These are phyloP conservation scores for Cyclospora cayetanensis DNA, from an alignment of 169 alveolate genomes.

Conservation along the genomic window DNA sequence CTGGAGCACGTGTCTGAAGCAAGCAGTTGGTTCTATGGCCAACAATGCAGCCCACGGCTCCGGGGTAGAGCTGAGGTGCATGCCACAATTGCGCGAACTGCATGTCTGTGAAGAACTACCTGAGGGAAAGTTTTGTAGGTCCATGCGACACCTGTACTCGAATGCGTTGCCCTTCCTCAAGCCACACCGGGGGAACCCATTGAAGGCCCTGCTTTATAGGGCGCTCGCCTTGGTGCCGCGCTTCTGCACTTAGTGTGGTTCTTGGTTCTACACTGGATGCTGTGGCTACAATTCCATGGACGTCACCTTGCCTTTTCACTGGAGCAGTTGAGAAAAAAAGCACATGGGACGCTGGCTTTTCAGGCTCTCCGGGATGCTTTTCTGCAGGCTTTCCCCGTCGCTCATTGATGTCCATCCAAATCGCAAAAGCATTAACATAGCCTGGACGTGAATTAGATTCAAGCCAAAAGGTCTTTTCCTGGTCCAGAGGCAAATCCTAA, in stretches of 20 bases:
- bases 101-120: not conserved
- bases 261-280: too few relatives aligned
- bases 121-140: not conserved
- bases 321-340: not conserved
- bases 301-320: not conserved
- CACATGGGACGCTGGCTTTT: not conserved
- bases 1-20: too few relatives aligned
- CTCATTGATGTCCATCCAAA: not conserved
- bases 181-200: not conserved
- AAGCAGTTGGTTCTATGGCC: too few relatives aligned
- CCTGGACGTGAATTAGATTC: not conserved
- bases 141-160: not conserved
- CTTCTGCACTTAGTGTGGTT: not conserved
- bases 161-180: not conserved
- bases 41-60: too few relatives aligned
- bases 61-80: too few relatives aligned
- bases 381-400: not conserved
- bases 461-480: not conserved
- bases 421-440: not conserved
- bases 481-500: not conserved
- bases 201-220: not conserved
- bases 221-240: not conserved
- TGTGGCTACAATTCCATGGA: not conserved
- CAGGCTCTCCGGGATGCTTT: not conserved
- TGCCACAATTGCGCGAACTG: too few relatives aligned